Evolutionary conservation across 2,329 filamentous ascomycete genomes (phyloP).

Genomic region (Coniochaeta prunicola): DNA sequence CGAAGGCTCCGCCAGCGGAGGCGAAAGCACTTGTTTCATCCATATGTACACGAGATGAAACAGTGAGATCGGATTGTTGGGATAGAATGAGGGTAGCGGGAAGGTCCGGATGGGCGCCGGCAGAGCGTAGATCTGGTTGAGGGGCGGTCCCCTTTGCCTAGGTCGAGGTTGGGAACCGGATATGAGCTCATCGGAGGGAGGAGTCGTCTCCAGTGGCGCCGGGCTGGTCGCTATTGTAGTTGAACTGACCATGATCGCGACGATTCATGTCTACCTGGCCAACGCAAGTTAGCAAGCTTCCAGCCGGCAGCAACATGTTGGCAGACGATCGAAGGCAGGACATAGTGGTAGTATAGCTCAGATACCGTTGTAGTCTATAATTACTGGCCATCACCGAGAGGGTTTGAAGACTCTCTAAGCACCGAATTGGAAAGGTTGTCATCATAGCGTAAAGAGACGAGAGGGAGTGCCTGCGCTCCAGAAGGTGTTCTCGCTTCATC

Average conservation of each 20-base stretch:
- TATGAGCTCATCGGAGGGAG: slow-evolving; percentile 4
- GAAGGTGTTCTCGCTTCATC: neutral
- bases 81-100: slow-evolving; percentile 81
- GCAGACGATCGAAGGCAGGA: neutral
- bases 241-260: slow-evolving; percentile 30
- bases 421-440: slow-evolving; percentile 36
- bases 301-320: slow-evolving; percentile 2
- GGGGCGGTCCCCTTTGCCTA: slow-evolving; percentile 8
- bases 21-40: slow-evolving; percentile 63
- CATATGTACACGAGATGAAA: slow-evolving; percentile 74
- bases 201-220: slow-evolving; percentile 7
- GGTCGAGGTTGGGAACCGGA: neutral
- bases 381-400: slow-evolving; percentile 55
- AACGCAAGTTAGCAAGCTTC: slow-evolving; percentile 9
- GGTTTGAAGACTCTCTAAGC: slow-evolving; percentile 54
- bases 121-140: slow-evolving; percentile 71
- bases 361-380: slow-evolving; percentile 98
- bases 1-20: slow-evolving; percentile 56
- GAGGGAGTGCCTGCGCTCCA: neutral
- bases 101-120: slow-evolving; percentile 75
- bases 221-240: slow-evolving; percentile 7
- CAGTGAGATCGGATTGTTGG: slow-evolving; percentile 85
- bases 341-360: slow-evolving; percentile 46
- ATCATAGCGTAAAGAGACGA: slow-evolving; percentile 44
- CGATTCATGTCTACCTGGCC: slow-evolving; percentile 40